Evolutionary conservation across 2,329 filamentous ascomycete species (phyloP), one percentile per base, ranked within the genome.

Genomic region (Acrocalymma vagum): DNA sequence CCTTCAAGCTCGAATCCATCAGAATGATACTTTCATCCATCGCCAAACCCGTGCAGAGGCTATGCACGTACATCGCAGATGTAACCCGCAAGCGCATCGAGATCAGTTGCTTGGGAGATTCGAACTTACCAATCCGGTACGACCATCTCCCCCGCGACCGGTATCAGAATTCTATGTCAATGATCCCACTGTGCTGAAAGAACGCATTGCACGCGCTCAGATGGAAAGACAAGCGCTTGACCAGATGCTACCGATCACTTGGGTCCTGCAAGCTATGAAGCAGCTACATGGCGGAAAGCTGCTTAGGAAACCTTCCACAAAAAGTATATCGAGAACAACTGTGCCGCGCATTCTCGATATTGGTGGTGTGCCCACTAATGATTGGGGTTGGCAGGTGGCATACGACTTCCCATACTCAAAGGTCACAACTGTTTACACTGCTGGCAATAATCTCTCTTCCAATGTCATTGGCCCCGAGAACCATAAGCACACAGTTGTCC

Each of bases 341-440:
- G 78, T 82, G 38, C 85, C 85, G 69, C 79, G 80, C 14, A 86
- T 96, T 42, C 81, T 97, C 17, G 93, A 97, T 64, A 84, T 96
- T 22, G 91, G 89, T 32, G 92, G 92, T 29, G 86, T 93, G 63
- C 80, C 87, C 0, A 84, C 88, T 10, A 93, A 90, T 64, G 91
- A 95, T 70, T 99, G 94, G 94, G 93, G 89, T 15, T 99, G 94
- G 94, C 86, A 94, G 64, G 88, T 90, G 42, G 91, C 94, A 1
- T 79, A 88, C 32, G 87, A 93, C 66, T 94, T 92, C 69, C 90
- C 89, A 13, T 86, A 90, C 65, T 82, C 88, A 41, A 91, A 90
- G 66, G 83, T 96, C 38, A 95, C 92, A 74, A 96, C 93, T 0
- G 90, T 93, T 38, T 88, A 87, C 24, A 90, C 86, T 51, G 56